Evolutionary conservation across 1,139 yeast species (phyloP), one percentile per base, ranked within the genome.

Genomic region (Taphrina betulina): DNA sequence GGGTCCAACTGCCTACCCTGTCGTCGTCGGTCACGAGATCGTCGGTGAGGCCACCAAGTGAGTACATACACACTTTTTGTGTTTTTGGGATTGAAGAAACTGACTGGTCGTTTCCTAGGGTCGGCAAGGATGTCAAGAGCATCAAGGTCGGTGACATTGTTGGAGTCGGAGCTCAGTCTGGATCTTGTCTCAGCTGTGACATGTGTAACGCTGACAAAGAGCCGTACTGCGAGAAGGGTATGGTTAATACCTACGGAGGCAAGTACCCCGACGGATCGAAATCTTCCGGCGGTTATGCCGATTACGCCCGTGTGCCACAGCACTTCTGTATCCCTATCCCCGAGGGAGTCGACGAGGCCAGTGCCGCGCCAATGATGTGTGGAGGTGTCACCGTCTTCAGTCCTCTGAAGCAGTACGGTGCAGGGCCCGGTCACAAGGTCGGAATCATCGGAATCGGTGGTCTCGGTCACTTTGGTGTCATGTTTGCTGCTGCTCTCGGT

Each of bases 341-440:
- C 17, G 82, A 80, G n/a, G 67, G 59, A 20, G 65, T 80, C 59
- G 68, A 71, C 19, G 68, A 76, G 23, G 73, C 70, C 53, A 67
- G 70, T 53, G 85, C 81, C 35, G 85, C 84, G 16, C 85, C 86
- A 23, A 72, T 82, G 66, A 70, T 82, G 72, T 82, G 87, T 71
- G 86, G 82, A 40, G 87, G 87, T 58, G 71, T 80, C 63, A 82
- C 87, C 19, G 80, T 78, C 1, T 81, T 71, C 69, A 73, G 81
- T 3, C 87, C 87, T 40, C 67, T 82, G 60, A 69, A 63, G 60
- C 75, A 76, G 57, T 75, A 76, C 58, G 82, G 79, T 55, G 69
- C 78, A 48, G 71, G 74, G 57, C 77, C 78, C 57, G 76, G 76
- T 45, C 69, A 69, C 53, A 72, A 69, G 48, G 80, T 79, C 42